Conservation (phyloP, 805 yeast species). For the Lachancea cidri region DNA sequence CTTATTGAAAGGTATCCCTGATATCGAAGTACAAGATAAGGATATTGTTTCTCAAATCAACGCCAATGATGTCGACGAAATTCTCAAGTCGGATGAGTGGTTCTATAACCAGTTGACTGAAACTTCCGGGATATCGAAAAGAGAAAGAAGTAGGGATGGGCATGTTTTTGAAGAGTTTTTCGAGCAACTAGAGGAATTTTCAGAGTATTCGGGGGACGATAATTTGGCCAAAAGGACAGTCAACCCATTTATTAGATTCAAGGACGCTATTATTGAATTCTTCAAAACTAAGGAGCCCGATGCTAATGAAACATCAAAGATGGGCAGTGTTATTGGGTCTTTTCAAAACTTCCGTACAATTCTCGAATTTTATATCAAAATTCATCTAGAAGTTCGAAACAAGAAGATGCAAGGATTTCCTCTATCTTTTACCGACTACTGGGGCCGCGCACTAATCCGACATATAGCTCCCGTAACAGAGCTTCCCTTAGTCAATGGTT, state of each 20-base stretch:
- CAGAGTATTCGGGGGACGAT: conserved; percentile 7
- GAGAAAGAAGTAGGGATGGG: conserved; percentile 1
- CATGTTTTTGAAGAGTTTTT: conserved; percentile 8
- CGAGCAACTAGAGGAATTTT: conserved; percentile 17
- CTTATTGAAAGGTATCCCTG: conserved; percentile 53
- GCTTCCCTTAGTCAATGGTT: conserved; percentile 32
- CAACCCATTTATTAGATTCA: conserved; percentile 12
- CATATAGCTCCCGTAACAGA: conserved; percentile 33
- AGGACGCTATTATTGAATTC: conserved; percentile 10
- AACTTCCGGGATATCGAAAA: conserved; percentile 1
- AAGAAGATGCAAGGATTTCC: conserved; percentile 51
- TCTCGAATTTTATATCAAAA: conserved; percentile 43
- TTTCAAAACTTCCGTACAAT: conserved; percentile 31
- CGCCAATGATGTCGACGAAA: conserved; percentile 16
- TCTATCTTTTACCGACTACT: conserved; percentile 59
- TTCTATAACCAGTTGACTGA: conserved; percentile 7
- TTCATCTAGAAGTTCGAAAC: conserved; percentile 50
- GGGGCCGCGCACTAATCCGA: conserved; percentile 59
- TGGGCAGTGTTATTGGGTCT: conserved; percentile 17
- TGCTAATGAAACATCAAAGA: conserved; percentile 12
- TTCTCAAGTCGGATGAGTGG: conserved; percentile 6
- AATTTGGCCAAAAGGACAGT: conserved; percentile 12
- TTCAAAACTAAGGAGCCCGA: conserved; percentile 17
- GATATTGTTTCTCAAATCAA: conserved; percentile 19
- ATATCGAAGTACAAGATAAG: conserved; percentile 37